Evolutionary conservation across 345 rosid genomes (phyloP).

Genomic region (Ceriops decandra): DNA sequence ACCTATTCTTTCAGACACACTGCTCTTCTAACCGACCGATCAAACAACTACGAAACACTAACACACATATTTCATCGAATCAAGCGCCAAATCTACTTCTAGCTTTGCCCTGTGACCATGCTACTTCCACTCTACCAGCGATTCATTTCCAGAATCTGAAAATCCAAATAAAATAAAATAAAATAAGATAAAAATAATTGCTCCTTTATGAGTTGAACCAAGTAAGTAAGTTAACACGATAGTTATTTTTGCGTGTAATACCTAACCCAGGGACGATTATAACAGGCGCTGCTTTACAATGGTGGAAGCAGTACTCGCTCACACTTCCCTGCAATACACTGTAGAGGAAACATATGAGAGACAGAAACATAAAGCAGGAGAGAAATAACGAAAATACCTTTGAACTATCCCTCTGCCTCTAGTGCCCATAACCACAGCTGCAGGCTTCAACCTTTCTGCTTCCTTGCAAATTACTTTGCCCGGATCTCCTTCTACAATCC

Average conservation of each 20-base stretch:
- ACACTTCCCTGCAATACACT: conserved; percentile 80
- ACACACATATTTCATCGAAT: too few relatives aligned
- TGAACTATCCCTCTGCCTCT: conserved; percentile 80
- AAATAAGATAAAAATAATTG: neutral
- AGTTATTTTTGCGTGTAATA: conserved; percentile 9
- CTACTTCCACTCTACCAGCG: conserved; percentile 28
- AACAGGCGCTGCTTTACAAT: conserved; percentile 77
- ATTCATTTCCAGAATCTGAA: conserved; percentile 47
- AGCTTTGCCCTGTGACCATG: neutral
- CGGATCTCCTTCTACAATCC: conserved; percentile 76
- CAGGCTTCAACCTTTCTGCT: conserved; percentile 78
- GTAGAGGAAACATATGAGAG: conserved; percentile 13
- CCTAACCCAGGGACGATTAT: conserved; percentile 82
- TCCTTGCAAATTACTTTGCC: conserved; percentile 76
- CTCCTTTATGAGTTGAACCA: neutral
- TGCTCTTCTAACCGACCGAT: too few relatives aligned
- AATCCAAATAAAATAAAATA: neutral
- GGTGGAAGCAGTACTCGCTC: conserved; percentile 76
- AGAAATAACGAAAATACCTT: conserved; percentile 38
- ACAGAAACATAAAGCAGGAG: neutral
- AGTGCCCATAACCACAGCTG: conserved; percentile 85
- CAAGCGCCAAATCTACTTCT: neutral
- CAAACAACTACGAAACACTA: too few relatives aligned
- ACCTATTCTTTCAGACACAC: too few relatives aligned
- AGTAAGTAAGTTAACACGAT: neutral